Evolutionary conservation across 192 early-diverging fungal species (phyloP).

Genomic region (Chytriomyces sp.): DNA sequence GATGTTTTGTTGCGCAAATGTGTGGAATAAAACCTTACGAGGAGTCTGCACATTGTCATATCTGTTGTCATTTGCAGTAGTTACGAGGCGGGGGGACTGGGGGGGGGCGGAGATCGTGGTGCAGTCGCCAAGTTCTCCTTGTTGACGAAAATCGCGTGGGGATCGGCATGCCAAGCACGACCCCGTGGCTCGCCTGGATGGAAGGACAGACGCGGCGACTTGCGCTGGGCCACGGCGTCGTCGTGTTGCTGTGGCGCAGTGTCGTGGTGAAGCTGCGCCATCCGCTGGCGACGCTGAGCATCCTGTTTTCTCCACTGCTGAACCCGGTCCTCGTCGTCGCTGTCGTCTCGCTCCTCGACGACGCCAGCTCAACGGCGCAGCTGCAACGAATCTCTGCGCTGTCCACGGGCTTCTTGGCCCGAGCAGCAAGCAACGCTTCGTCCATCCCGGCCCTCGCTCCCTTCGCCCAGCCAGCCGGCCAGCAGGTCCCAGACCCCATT

Average conservation of each 20-base stretch:
- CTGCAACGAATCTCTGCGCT: not conserved
- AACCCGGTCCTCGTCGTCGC: conserved; percentile 15
- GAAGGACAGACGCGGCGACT: no score
- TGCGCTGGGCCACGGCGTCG: no score
- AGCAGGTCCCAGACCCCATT: conserved; percentile 5
- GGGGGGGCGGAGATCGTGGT: no score
- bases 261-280: conserved; percentile 3
- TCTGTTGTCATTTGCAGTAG: no score
- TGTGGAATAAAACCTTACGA: no score
- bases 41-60: no score
- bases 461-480: not conserved
- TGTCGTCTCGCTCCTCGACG: not conserved
- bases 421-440: not conserved
- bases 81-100: no score
- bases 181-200: no score
- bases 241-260: conserved; percentile 25
- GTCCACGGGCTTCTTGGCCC: not conserved
- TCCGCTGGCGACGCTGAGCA: not conserved
- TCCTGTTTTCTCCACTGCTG: not conserved
- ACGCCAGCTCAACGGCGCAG: not conserved
- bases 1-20: no score
- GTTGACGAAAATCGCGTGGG: no score
- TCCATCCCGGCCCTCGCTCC: not conserved
- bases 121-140: no score
- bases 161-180: no score